A percentile compares a stretch with the other conserved stretches of the same genome.
These are phyloP conservation scores for Dimocarpus longan DNA, from an alignment of 345 rosid species.

Conservation along the genomic window DNA sequence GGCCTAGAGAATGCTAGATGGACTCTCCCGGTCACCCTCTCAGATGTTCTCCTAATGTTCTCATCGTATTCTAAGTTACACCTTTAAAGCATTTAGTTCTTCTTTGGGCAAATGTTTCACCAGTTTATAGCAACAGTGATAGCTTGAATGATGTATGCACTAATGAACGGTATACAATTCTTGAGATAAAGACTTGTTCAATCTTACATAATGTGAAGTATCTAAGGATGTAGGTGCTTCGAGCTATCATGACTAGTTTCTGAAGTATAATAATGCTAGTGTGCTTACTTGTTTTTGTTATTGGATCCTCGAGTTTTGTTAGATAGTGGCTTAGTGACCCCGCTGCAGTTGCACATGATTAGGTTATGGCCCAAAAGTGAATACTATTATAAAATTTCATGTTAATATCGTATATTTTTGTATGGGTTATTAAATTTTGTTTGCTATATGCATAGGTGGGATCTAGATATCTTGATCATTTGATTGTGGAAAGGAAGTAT, in stretches of 20 bases:
- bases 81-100: background rate
- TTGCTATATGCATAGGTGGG: conserved; percentile 68
- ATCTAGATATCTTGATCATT: conserved; percentile 96
- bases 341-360: background rate
- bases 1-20: too few relatives aligned
- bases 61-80: background rate
- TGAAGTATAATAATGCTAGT: background rate
- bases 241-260: background rate
- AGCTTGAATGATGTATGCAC: background rate
- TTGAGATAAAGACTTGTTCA: background rate
- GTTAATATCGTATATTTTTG: conserved; percentile 9
- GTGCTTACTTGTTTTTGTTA: background rate
- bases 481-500: conserved; percentile 96
- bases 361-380: conserved; percentile 6
- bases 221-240: background rate
- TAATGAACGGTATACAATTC: background rate
- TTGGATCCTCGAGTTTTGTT: background rate
- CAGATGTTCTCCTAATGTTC: too few relatives aligned
- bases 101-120: background rate
- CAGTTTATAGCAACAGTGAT: background rate
- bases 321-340: background rate
- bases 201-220: background rate
- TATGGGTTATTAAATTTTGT: conserved; percentile 17
- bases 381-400: conserved; percentile 13
- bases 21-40: too few relatives aligned